Conservation (phyloP, 352 stramenopile species). For the Globisporangium sylvaticum region DNA sequence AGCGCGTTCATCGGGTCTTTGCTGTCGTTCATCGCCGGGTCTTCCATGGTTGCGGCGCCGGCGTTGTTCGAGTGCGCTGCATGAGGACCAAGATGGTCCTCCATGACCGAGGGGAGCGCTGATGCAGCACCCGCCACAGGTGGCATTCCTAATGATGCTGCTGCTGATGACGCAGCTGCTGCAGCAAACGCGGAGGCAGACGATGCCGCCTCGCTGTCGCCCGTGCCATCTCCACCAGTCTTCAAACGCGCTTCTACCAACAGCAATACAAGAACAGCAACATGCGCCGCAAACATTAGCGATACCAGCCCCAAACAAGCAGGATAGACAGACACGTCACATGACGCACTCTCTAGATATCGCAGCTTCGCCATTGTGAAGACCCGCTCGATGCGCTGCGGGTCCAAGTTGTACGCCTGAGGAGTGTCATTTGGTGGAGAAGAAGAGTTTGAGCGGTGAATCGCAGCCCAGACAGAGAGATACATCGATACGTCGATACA, state of each 20-base stretch:
- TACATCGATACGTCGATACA: not conserved
- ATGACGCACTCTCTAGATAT: slow-evolving; percentile 25
- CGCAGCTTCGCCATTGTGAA: slow-evolving; percentile 41
- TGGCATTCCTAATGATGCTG: not conserved
- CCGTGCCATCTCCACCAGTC: not conserved
- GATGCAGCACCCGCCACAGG: not conserved
- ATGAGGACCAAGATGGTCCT: not conserved
- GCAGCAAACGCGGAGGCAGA: slow-evolving; percentile 7
- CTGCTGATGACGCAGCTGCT: not conserved
- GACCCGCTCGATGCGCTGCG: slow-evolving; percentile 46
- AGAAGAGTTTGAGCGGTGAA: not conserved
- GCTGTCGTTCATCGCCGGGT: slow-evolving; percentile 12
- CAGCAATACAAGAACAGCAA: not conserved
- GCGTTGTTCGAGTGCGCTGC: not conserved
- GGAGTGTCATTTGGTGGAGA: not conserved
- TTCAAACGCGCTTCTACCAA: slow-evolving; percentile 2
- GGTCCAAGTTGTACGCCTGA: slow-evolving; percentile 50
- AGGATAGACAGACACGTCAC: not conserved
- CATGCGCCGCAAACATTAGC: not conserved
- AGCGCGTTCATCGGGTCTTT: slow-evolving; percentile 60
- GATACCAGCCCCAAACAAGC: not conserved
- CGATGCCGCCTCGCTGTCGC: slow-evolving; percentile 3
- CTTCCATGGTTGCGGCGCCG: slow-evolving; percentile 8
- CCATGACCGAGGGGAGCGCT: not conserved
- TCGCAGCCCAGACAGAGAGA: not conserved